These are phyloP conservation scores for Hypoxylon lenormandii DNA, from an alignment of 495 filamentous ascomycete genomes.

Conservation along the genomic window DNA sequence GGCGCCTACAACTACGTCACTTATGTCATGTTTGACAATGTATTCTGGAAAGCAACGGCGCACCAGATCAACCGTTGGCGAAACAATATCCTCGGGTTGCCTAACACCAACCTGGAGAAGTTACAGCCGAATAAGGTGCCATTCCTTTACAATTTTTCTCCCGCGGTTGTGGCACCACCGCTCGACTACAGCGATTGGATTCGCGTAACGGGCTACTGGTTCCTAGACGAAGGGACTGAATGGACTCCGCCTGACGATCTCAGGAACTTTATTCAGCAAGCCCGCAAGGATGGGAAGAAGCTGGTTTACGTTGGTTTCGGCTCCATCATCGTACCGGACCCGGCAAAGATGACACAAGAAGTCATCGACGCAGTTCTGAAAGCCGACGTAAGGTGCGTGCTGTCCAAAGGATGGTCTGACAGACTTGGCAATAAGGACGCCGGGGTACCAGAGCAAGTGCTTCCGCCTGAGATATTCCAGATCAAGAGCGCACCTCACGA, in stretches of 20 bases:
- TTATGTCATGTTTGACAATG: constrained; percentile 95
- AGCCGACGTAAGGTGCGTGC: constrained; percentile 92
- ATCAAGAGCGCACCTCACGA: constrained; percentile 95
- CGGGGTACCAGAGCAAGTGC: constrained; percentile 69
- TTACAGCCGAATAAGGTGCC: constrained; percentile 96
- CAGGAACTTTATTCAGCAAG: constrained; percentile 79
- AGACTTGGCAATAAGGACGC: constrained; percentile 66
- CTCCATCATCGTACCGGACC: constrained; percentile 93
- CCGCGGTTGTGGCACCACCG: constrained; percentile 88
- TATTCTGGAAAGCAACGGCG: constrained; percentile 95
- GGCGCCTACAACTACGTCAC: constrained; percentile 94
- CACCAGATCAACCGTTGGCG: constrained; percentile 94
- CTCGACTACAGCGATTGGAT: constrained; percentile 98
- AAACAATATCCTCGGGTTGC: constrained; percentile 79
- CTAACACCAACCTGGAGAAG: constrained; percentile 85
- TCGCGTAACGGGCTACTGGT: constrained; percentile 97
- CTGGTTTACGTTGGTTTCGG: constrained; percentile 97
- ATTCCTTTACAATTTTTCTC: constrained; percentile 97
- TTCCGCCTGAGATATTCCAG: constrained; percentile 84
- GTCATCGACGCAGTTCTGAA: constrained; percentile 90
- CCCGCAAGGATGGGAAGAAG: constrained; percentile 84
- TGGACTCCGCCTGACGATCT: constrained; percentile 83
- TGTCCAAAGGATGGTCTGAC: constrained; percentile 99
- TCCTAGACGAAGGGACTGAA: constrained; percentile 81
- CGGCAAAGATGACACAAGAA: constrained; percentile 84